These are phyloP conservation scores for Sporothrix protearum DNA, from an alignment of 2,329 filamentous ascomycete genomes.

Conservation along the genomic window DNA sequence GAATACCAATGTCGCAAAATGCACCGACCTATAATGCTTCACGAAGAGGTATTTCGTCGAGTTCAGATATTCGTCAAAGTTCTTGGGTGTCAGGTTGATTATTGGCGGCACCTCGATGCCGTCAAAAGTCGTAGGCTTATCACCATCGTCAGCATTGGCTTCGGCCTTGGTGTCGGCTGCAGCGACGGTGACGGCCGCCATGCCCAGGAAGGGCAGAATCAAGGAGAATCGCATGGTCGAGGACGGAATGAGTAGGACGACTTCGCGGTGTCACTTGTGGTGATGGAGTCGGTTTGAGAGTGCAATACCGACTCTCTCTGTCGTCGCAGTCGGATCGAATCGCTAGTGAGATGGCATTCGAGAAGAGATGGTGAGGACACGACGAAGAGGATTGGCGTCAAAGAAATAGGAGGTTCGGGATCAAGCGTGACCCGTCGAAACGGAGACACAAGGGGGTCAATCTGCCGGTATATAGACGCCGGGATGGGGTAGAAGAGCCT, in stretches of 20 bases:
- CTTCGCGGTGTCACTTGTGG: neutral
- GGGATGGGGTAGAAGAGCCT: neutral
- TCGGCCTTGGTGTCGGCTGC: slow-evolving; percentile 21
- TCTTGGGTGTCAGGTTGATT: slow-evolving; percentile 56
- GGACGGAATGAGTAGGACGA: neutral
- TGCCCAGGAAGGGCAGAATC: slow-evolving; percentile 47
- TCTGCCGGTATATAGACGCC: neutral
- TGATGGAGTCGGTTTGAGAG: neutral
- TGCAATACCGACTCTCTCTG: neutral
- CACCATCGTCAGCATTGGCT: slow-evolving; percentile 37
- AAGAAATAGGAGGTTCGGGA: neutral
- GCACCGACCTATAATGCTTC: slow-evolving; percentile 65
- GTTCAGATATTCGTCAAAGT: slow-evolving; percentile 55
- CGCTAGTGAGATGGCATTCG: slow-evolving; percentile 1
- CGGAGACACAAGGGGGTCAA: neutral
- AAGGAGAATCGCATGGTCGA: slow-evolving; percentile 44
- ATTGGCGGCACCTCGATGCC: slow-evolving; percentile 63
- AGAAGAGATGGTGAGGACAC: neutral
- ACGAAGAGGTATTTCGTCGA: slow-evolving; percentile 52
- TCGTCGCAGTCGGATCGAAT: neutral
- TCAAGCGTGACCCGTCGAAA: neutral
- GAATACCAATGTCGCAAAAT: neutral
- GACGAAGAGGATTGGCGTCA: neutral
- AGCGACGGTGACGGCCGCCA: slow-evolving; percentile 41
- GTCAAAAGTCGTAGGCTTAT: slow-evolving; percentile 60